phyloP scores from a whole-genome alignment of 1,284 basidiomycete genomes.

The Cryptococcus hybrid region DNA sequence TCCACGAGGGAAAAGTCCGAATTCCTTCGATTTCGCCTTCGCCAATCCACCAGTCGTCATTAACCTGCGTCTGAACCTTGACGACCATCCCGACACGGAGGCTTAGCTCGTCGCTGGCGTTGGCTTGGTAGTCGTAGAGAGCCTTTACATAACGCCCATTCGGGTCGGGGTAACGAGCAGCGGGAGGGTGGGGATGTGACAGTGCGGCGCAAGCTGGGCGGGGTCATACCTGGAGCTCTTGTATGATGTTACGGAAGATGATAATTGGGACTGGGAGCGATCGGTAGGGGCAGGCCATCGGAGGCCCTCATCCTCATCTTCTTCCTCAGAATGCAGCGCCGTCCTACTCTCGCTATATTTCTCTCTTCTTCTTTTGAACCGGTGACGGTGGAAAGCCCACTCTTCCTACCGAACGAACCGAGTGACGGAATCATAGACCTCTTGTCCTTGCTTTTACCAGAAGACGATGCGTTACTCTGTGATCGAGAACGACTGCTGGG shows the following conservation, averaged over 20 bases:
- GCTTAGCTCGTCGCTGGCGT: conserved; percentile 65
- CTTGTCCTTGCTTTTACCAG: conserved; percentile 28
- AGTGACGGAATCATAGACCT: conserved; percentile 39
- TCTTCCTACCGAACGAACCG: conserved; percentile 43
- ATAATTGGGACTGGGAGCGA: conserved; percentile 19
- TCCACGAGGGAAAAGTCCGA: conserved; percentile 71
- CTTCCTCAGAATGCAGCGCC: conserved; percentile 41
- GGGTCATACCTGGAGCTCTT: conserved; percentile 9
- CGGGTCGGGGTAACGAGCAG: conserved; percentile 10
- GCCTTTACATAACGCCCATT: conserved; percentile 57
- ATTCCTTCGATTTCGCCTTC: conserved; percentile 50
- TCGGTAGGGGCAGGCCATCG: conserved; percentile 4
- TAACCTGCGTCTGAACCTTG: conserved; percentile 67
- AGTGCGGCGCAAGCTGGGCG: conserved; percentile 28
- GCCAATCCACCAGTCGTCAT: conserved; percentile 50
- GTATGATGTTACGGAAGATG: conserved; percentile 9
- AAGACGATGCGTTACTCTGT: conserved; percentile 38
- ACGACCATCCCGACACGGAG: conserved; percentile 72
- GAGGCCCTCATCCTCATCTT: conserved; percentile 49
- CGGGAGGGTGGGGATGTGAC: conserved; percentile 28
- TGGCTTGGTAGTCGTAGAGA: conserved; percentile 67
- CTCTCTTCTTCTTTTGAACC: conserved; percentile 47
- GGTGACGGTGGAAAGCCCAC: conserved; percentile 18
- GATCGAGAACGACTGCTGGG: conserved; percentile 37
- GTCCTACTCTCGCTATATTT: conserved; percentile 58